A percentile compares a stretch with the other conserved stretches of the same genome.
These are phyloP conservation scores for Xylariaceae sp. DNA, from an alignment of 2,329 filamentous ascomycete genomes.

Conservation along the genomic window DNA sequence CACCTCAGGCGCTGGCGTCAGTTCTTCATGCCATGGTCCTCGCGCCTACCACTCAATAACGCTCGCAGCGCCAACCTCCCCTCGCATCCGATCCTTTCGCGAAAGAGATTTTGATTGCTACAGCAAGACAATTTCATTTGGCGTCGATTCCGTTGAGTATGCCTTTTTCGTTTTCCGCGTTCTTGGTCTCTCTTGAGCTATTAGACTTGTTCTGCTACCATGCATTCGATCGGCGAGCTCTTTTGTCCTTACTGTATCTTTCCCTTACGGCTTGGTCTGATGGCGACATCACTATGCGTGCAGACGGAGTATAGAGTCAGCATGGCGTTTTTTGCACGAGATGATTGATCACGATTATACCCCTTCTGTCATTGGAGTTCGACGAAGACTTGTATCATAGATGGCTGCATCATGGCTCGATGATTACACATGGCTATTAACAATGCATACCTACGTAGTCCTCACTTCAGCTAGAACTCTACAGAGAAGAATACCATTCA, in stretches of 20 bases:
- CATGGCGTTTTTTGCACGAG: not conserved
- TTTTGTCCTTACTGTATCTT: not conserved
- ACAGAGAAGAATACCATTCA: too few species aligned
- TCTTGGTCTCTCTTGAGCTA: too few species aligned
- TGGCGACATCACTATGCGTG: not conserved
- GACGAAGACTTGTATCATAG: not conserved
- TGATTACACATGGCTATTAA: too few species aligned
- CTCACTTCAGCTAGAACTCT: too few species aligned
- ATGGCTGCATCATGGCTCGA: not conserved
- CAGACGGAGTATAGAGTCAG: not conserved
- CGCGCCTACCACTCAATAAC: not conserved
- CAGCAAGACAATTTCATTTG: not conserved
- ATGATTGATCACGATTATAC: not conserved
- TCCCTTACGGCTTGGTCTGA: not conserved
- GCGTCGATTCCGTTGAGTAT: not conserved
- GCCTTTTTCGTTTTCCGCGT: not conserved
- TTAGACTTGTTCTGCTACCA: not conserved
- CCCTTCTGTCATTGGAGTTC: not conserved
- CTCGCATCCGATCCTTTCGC: not conserved
- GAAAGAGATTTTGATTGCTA: not conserved
- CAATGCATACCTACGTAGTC: too few species aligned
- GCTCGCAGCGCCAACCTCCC: not conserved
- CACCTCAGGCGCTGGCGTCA: not conserved
- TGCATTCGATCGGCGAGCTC: not conserved
- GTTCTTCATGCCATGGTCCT: not conserved